phyloP scores from a whole-genome alignment of 2,329 filamentous ascomycete genomes.

The Apiospora rasikravindrae region DNA sequence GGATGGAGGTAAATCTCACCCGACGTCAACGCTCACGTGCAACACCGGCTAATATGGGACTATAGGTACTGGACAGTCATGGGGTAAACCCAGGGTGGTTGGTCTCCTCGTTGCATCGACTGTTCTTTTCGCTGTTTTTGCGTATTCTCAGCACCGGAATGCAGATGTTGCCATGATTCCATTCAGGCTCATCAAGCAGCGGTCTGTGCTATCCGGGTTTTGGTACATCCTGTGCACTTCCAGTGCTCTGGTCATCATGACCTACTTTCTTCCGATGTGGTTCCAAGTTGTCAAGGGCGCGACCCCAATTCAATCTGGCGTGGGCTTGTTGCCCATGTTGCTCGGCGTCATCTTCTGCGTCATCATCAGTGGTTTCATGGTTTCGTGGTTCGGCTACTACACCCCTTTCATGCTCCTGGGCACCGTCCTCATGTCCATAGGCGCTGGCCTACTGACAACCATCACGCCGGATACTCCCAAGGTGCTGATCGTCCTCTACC shows the following conservation, averaged over 20 bases:
- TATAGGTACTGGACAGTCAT: constrained; percentile 23
- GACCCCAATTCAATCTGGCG: constrained; percentile 57
- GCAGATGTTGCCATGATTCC: constrained; percentile 13
- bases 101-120: background rate
- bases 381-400: constrained; percentile 49
- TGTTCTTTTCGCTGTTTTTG: constrained; percentile 17
- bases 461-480: constrained; percentile 52
- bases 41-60: background rate
- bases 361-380: constrained; percentile 45
- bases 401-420: constrained; percentile 47
- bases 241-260: constrained; percentile 17
- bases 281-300: constrained; percentile 60
- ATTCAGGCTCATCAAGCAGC: constrained; percentile 2
- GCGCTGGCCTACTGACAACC: constrained; percentile 60
- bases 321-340: constrained; percentile 59
- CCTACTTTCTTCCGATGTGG: constrained; percentile 47
- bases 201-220: constrained; percentile 20
- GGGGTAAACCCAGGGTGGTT: background rate
- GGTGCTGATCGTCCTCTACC: constrained; percentile 62
- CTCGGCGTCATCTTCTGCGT: constrained; percentile 56
- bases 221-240: constrained; percentile 22
- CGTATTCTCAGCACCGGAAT: constrained; percentile 3
- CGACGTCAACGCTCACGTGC: too few species aligned
- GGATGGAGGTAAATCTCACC: constrained; percentile 41
- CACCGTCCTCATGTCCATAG: constrained; percentile 48